phyloP scores from a whole-genome alignment of 208 protist species.

The Lotmaria passim region DNA sequence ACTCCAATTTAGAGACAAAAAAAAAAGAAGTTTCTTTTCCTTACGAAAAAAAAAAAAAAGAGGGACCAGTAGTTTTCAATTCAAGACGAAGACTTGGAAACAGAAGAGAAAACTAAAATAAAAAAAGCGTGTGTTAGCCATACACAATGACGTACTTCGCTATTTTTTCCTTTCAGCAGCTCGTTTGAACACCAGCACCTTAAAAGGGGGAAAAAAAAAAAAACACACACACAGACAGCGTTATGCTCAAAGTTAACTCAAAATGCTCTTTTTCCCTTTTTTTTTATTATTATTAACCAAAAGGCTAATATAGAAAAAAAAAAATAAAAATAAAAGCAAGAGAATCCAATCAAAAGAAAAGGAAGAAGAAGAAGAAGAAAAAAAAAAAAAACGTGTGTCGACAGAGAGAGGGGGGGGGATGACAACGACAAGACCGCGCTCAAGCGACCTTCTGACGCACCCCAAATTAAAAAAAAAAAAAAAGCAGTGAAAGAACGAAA shows the following conservation, averaged over 20 bases:
- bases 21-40: neutral
- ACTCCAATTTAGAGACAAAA: too few relatives aligned
- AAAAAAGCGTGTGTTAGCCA: neutral
- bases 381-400: constrained; percentile 11
- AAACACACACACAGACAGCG: too few relatives aligned
- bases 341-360: neutral
- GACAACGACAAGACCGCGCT: too few relatives aligned
- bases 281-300: neutral
- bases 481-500: too few relatives aligned
- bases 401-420: too few relatives aligned
- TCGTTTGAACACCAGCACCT: too few relatives aligned
- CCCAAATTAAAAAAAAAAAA: too few relatives aligned
- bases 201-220: too few relatives aligned
- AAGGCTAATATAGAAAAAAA: neutral
- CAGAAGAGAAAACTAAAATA: neutral
- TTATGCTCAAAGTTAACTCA: neutral
- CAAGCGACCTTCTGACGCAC: neutral
- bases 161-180: too few relatives aligned
- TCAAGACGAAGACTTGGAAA: too few relatives aligned
- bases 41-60: constrained; percentile 5
- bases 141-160: too few relatives aligned
- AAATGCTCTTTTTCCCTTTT: neutral
- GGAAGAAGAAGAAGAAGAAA: constrained; percentile 11
- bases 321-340: constrained; percentile 11
- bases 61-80: too few relatives aligned